phyloP scores from a whole-genome alignment of 768 basidiomycete genomes.

The Tricholoma matsutake region DNA sequence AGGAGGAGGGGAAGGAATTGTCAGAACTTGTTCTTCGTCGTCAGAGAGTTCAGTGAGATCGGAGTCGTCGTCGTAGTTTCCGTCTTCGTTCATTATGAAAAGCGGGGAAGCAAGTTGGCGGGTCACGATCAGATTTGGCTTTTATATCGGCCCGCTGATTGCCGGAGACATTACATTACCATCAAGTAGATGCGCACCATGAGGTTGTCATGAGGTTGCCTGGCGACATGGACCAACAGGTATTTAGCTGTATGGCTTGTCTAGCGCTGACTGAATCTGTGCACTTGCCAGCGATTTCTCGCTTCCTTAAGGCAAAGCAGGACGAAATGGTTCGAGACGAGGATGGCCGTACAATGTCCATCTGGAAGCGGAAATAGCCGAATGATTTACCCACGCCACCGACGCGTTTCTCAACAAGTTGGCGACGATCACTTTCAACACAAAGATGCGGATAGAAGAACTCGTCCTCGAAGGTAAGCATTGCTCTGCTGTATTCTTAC shows the following conservation, averaged over 20 bases:
- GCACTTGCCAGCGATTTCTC: too few species aligned
- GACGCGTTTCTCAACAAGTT: constrained; percentile 10
- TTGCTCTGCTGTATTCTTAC: not conserved
- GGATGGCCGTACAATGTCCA: too few species aligned
- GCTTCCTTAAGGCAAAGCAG: too few species aligned
- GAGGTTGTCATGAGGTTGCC: too few species aligned
- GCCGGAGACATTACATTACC: too few species aligned
- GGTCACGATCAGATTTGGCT: too few species aligned
- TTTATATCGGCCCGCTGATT: too few species aligned
- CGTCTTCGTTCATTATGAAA: not conserved
- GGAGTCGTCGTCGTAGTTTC: constrained; percentile 33
- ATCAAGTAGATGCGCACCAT: too few species aligned
- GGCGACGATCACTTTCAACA: not conserved
- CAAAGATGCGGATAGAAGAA: constrained; percentile 87
- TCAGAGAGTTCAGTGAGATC: constrained; percentile 47
- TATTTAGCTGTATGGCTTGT: too few species aligned
- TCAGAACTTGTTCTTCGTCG: constrained; percentile 23
- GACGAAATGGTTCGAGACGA: too few species aligned
- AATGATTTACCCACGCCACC: constrained; percentile 11
- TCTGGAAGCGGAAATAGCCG: not conserved
- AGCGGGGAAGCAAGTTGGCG: not conserved
- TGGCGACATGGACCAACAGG: too few species aligned
- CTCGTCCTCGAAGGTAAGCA: constrained; percentile 82
- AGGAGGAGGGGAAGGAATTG: constrained; percentile 4
- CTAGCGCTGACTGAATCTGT: too few species aligned